Evolutionary conservation across 1,284 basidiomycete species (phyloP).

Genomic region (Somion occarium): DNA sequence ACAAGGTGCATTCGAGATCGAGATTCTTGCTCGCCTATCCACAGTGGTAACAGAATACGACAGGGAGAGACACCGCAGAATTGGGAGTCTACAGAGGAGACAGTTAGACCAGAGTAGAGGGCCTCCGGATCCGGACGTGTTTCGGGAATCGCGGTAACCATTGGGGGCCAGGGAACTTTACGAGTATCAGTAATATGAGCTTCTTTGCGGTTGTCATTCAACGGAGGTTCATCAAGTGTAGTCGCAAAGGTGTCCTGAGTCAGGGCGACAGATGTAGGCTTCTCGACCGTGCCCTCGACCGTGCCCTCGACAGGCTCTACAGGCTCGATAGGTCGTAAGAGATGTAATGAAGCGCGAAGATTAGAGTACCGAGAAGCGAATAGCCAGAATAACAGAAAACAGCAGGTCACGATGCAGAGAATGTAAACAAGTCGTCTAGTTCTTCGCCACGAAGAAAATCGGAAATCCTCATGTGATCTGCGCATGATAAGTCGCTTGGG

Average conservation of each 20-base stretch:
- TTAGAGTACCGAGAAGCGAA: not conserved
- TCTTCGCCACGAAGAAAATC: not conserved
- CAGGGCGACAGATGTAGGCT: no score
- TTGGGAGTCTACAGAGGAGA: conserved; percentile 16
- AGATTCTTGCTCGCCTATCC: conserved; percentile 45
- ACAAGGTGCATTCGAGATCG: conserved; percentile 43
- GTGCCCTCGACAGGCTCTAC: no score
- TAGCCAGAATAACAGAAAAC: not conserved
- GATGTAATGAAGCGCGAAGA: not conserved
- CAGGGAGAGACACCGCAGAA: conserved; percentile 26
- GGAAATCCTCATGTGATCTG: not conserved
- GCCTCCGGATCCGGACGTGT: conserved; percentile 10
- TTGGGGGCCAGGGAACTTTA: conserved; percentile 12
- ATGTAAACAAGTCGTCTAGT: not conserved
- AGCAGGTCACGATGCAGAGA: not conserved
- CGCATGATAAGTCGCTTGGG: not conserved
- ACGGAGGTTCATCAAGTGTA: no score
- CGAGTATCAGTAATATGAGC: not conserved
- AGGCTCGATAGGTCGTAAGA: no score
- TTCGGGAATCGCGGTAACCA: conserved; percentile 16
- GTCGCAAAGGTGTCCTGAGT: no score
- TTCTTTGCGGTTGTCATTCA: no score
- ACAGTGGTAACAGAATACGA: conserved; percentile 42
- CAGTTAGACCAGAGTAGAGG: conserved; percentile 11
- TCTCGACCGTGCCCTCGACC: no score